Base-by-base conservation (phyloP, 768 basidiomycete species). In the Royoungia palumana region DNA sequence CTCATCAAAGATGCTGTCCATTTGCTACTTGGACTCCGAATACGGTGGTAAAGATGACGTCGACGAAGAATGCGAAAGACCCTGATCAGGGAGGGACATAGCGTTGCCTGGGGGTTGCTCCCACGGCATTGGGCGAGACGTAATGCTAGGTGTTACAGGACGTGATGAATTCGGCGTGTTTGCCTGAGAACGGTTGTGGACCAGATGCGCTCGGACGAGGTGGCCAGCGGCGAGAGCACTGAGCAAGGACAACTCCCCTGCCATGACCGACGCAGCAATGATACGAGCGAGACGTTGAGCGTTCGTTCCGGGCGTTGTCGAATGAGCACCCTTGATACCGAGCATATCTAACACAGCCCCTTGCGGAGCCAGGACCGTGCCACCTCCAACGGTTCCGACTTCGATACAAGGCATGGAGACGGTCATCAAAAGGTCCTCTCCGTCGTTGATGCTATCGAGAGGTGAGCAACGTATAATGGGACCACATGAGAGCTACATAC, bases 381-480 rank as follows among this genome's bases (percentile, higher is more conserved):
- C 96, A 34, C 96, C 96, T 32, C 95, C 96, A 45, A 99, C 85
- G 35, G 96, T 98, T 35, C 96, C 96, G 22, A 98, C 95, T 71
- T 99, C 96, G 66, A 99, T 93, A 25, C 87, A 96, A n/a, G 95
- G 96, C 96, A 99, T 98, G 8, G 93, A 84, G 44, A 94, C 76
- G 0, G 94, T 94, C 74, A 98, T 83, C 46, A 98, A 79, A 2
- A 98, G 77, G 64, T 98, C 96, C 58, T 90, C 75, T 44, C 89
- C 92, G 54, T 86, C 78, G 69, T 98, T 96, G 17, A 80, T 86
- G 50, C 91, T 94, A 43, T 44, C 34, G 4, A 41, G 30, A 41
- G 2, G 57, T n/a, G 41, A 49, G 55, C 4, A 20, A 38, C 28
- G 6, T 47, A 44, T 49, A 19, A 57, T 17, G 21, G 0, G 13